These are phyloP conservation scores for Amanita pseudoporphyria DNA, from an alignment of 768 basidiomycete genomes.

Conservation along the genomic window DNA sequence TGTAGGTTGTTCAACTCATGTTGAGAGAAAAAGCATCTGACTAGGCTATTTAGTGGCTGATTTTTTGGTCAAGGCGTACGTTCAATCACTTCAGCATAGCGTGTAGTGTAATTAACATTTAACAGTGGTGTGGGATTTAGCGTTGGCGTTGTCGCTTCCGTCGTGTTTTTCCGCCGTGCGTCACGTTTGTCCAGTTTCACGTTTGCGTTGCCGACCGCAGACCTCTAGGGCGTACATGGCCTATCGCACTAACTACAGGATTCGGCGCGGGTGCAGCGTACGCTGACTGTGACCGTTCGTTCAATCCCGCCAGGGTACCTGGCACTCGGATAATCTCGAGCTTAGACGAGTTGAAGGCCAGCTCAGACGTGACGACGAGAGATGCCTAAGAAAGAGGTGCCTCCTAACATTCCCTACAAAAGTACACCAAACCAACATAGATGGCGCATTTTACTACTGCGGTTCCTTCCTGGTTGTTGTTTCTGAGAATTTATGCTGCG, in stretches of 20 bases:
- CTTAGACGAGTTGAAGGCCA: conserved; percentile 8
- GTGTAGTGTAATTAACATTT: neutral
- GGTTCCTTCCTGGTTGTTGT: conserved; percentile 5
- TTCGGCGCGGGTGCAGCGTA: conserved; percentile 85
- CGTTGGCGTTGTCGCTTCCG: conserved; percentile 80
- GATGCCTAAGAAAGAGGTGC: conserved; percentile 9
- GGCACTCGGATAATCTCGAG: conserved; percentile 64
- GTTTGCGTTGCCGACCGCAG: conserved; percentile 6
- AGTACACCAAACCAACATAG: conserved; percentile 3
- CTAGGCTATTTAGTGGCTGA: conserved; percentile 51
- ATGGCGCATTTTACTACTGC: conserved; percentile 1
- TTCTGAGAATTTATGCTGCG: conserved; percentile 22
- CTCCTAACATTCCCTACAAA: conserved; percentile 8
- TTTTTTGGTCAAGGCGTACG: conserved; percentile 79
- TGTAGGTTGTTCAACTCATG: conserved; percentile 31
- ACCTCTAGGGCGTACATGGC: conserved; percentile 79
- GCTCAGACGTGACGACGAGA: conserved; percentile 12
- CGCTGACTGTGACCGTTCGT: conserved; percentile 87
- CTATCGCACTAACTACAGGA: conserved; percentile 76
- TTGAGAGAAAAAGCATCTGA: conserved; percentile 9
- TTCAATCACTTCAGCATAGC: conserved; percentile 8
- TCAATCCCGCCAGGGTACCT: conserved; percentile 84
- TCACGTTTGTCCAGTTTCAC: conserved; percentile 15
- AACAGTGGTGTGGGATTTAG: conserved; percentile 81
- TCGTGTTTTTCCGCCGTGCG: conserved; percentile 87